Evolutionary conservation across 129 eudicot species (phyloP).

Genomic region (Pittosporum tobira): DNA sequence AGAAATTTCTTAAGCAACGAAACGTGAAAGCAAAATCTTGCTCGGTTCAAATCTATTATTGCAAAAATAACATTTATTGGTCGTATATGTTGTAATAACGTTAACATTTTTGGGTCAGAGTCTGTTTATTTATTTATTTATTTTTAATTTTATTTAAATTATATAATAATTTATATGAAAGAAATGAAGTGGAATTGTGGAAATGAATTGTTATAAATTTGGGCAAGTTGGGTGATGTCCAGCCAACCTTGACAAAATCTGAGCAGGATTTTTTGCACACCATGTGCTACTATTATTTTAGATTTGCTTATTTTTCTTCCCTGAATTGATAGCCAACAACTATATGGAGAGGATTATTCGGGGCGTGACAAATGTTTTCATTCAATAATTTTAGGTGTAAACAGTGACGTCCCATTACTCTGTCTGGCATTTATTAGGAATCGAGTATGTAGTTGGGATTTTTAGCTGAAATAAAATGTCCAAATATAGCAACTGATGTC

Average conservation of each 20-base stretch:
- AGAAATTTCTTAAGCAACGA: neutral
- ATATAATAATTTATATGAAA: too few relatives aligned
- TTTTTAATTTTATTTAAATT: neutral
- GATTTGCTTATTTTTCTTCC: neutral
- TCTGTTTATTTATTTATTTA: neutral
- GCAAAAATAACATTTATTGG: neutral
- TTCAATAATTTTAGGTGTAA: slow-evolving; percentile 17
- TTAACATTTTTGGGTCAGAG: neutral
- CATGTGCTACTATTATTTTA: too few relatives aligned
- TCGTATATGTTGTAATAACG: neutral
- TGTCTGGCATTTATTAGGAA: neutral
- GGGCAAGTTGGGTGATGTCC: too few relatives aligned
- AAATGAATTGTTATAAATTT: neutral
- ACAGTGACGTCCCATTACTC: slow-evolving; percentile 15
- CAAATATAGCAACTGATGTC: slow-evolving; percentile 7
- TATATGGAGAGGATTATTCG: neutral
- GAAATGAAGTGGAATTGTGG: neutral
- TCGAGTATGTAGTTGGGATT: neutral
- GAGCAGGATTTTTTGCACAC: too few relatives aligned
- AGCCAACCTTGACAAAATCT: too few relatives aligned
- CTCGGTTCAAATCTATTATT: neutral
- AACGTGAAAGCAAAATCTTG: neutral
- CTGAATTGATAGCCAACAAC: neutral
- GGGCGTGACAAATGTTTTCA: neutral
- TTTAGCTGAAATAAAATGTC: slow-evolving; percentile 1